Evolutionary conservation across 225 moss, liverwort and hornwort genomes (phyloP).

Genomic region (Marchantia paleacea): DNA sequence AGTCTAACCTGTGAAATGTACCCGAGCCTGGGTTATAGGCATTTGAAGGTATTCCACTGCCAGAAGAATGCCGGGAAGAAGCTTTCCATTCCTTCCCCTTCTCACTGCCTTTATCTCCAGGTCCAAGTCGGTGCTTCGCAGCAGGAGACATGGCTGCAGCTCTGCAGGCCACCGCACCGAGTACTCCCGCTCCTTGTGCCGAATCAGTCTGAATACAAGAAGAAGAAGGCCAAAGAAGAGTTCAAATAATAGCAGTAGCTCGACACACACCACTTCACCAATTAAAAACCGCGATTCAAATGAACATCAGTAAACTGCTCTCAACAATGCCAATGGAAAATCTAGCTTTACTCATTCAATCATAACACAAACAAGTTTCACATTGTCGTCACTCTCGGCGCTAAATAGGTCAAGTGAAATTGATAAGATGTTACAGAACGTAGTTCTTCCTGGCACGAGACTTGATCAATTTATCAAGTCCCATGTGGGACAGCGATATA

Average conservation of each 20-base stretch:
- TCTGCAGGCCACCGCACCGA: conserved; percentile 17
- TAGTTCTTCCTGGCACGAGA: not conserved
- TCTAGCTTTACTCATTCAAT: conserved; percentile 5
- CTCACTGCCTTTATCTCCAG: conserved; percentile 38
- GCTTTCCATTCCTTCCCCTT: conserved; percentile 56
- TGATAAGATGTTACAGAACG: not conserved
- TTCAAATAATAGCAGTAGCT: conserved; percentile 13
- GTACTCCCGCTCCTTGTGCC: conserved; percentile 13
- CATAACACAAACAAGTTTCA: too few relatives aligned
- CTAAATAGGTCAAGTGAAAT: too few relatives aligned
- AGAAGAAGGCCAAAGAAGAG: not conserved
- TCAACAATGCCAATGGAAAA: not conserved
- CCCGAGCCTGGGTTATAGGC: conserved; percentile 53
- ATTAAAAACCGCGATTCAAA: not conserved
- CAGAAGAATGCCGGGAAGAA: conserved; percentile 29
- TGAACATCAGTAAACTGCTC: not conserved
- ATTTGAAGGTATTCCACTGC: conserved; percentile 35
- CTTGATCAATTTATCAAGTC: not conserved
- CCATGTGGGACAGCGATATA: not conserved
- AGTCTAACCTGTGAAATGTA: conserved; percentile 41
- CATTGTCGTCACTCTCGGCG: too few relatives aligned
- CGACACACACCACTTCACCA: not conserved
- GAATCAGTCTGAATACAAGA: conserved; percentile 12
- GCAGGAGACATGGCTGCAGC: conserved; percentile 42
- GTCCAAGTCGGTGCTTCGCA: conserved; percentile 33